Evolutionary conservation across 305 asterid genomes (phyloP).

Genomic region (Salvia sclarea): DNA sequence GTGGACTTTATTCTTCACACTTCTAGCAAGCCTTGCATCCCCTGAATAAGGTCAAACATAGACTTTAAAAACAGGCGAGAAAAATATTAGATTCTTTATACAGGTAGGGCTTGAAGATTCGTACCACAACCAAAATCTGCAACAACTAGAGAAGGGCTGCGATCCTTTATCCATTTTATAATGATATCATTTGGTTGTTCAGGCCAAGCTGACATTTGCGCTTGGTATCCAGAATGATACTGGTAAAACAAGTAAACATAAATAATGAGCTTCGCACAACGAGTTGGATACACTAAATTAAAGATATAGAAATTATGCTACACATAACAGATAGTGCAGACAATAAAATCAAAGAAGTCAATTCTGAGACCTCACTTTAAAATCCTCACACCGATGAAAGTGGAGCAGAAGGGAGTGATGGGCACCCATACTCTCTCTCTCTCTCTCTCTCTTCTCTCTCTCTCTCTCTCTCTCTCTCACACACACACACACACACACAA

Average conservation of each 20-base stretch:
- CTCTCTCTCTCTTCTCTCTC: background rate
- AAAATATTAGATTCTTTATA: conserved; percentile 13
- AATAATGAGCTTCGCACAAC: conserved; percentile 1
- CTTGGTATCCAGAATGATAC: conserved; percentile 95
- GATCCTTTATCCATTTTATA: conserved; percentile 74
- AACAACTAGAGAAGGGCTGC: conserved; percentile 60
- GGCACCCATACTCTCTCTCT: background rate
- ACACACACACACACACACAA: background rate
- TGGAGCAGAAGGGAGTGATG: background rate
- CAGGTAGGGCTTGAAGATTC: conserved; percentile 32
- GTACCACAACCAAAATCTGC: conserved; percentile 97
- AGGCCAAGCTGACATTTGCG: conserved; percentile 92
- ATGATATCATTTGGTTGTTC: conserved; percentile 74
- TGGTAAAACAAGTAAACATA: conserved; percentile 44
- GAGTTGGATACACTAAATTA: background rate
- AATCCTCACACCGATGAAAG: background rate
- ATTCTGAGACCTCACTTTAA: background rate
- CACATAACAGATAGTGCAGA: background rate
- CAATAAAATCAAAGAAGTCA: conserved; percentile 6
- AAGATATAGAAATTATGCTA: background rate
- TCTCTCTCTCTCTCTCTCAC: background rate
- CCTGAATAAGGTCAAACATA: conserved; percentile 47
- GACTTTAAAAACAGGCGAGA: background rate
- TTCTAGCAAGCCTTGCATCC: conserved; percentile 79
- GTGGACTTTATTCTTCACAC: conserved; percentile 80